These are phyloP conservation scores for Dissophora globulifera DNA, from an alignment of 192 early-diverging fungal genomes.

Conservation along the genomic window DNA sequence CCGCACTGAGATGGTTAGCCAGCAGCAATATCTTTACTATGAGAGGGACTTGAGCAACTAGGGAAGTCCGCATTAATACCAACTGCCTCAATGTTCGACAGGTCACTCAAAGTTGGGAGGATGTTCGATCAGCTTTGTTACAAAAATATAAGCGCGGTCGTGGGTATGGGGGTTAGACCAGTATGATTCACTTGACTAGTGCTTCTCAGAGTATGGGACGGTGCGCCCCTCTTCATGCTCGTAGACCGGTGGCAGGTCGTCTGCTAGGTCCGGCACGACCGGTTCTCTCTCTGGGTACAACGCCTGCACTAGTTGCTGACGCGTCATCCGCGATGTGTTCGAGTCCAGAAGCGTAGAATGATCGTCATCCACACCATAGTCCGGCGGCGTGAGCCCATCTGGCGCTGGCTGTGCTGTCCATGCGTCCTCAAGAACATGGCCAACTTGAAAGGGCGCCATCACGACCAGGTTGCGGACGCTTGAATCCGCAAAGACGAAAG, in stretches of 20 bases:
- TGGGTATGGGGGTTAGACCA: no score
- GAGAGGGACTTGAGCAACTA: no score
- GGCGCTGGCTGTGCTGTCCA: constrained; percentile 19
- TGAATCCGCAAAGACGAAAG: constrained; percentile 21
- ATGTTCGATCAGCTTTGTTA: no score
- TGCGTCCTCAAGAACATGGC: constrained; percentile 21
- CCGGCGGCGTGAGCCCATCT: constrained; percentile 28
- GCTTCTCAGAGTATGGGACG: constrained; percentile 16
- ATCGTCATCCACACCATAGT: constrained; percentile 23
- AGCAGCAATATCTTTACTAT: no score
- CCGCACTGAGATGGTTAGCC: no score
- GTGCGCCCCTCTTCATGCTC: constrained; percentile 17
- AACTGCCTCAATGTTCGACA: no score
- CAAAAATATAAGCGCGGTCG: no score
- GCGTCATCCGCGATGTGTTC: constrained; percentile 29
- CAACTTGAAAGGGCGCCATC: constrained; percentile 27
- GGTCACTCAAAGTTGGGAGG: no score
- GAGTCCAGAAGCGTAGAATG: constrained; percentile 29
- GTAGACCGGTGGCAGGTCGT: constrained; percentile 38
- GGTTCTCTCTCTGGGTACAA: constrained; percentile 41
- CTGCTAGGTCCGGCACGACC: constrained; percentile 23
- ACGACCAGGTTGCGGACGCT: constrained; percentile 16
- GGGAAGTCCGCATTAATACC: no score
- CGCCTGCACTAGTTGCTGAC: constrained; percentile 8
- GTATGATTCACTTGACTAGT: no score